Percentiles rank a stretch among this genome's conserved stretches.
phyloP scores from a whole-genome alignment of 306 rosid genomes.

The Alnus rubra region DNA sequence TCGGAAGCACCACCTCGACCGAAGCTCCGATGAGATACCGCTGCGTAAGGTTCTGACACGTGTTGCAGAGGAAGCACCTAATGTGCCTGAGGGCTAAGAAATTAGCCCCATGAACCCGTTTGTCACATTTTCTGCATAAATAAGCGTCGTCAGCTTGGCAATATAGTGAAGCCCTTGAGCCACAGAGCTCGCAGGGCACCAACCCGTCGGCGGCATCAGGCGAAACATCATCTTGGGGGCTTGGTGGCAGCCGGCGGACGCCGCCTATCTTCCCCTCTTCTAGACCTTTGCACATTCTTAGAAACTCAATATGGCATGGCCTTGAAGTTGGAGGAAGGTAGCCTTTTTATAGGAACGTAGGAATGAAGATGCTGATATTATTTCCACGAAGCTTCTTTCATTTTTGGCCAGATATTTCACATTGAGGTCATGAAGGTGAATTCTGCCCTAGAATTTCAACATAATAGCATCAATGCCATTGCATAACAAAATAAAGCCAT shows the following conservation, averaged over 20 bases:
- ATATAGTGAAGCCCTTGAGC: slow-evolving; percentile 58
- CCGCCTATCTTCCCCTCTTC: slow-evolving; percentile 35
- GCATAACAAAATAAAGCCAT: slow-evolving; percentile 37
- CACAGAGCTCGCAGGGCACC: slow-evolving; percentile 62
- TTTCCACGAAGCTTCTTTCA: background rate
- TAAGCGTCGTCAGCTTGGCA: slow-evolving; percentile 75
- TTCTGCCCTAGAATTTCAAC: slow-evolving; percentile 36
- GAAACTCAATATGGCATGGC: slow-evolving; percentile 18
- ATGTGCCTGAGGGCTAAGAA: slow-evolving; percentile 72
- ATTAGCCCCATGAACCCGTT: slow-evolving; percentile 75
- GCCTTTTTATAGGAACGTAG: slow-evolving; percentile 32
- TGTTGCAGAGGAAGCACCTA: slow-evolving; percentile 63
- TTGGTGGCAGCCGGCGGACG: background rate
- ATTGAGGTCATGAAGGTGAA: slow-evolving; percentile 22
- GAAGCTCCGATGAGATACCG: slow-evolving; percentile 59
- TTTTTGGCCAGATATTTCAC: background rate
- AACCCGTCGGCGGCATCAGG: background rate
- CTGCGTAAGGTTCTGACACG: slow-evolving; percentile 62
- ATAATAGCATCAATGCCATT: slow-evolving; percentile 46
- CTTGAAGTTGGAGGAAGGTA: slow-evolving; percentile 4
- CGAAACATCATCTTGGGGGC: slow-evolving; percentile 13
- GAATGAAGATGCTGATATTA: background rate
- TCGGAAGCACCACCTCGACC: slow-evolving; percentile 40
- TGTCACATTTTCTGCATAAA: slow-evolving; percentile 73
- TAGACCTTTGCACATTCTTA: slow-evolving; percentile 66